A percentile compares a stretch with the other conserved stretches of the same genome.
phyloP scores from a whole-genome alignment of 2,329 filamentous ascomycete genomes.

The Colletotrichum spaethianum region DNA sequence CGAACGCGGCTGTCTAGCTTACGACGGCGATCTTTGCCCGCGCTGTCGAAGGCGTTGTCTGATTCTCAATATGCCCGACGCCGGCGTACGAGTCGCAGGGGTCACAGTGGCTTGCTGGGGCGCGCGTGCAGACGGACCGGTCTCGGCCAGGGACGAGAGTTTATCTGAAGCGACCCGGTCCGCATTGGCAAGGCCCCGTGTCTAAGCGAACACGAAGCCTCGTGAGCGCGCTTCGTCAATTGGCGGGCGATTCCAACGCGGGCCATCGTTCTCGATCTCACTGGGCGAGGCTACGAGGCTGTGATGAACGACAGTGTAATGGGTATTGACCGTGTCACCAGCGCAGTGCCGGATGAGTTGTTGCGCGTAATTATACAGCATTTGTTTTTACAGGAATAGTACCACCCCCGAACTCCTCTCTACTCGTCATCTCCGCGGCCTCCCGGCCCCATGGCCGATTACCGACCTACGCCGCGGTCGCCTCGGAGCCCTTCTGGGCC shows the following conservation, averaged over 20 bases:
- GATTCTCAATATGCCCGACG: slow-evolving; percentile 8
- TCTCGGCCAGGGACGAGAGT: slow-evolving; percentile 10
- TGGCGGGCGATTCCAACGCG: not conserved
- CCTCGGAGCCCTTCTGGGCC: slow-evolving; percentile 62
- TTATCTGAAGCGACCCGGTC: slow-evolving; percentile 1
- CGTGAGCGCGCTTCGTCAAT: not conserved
- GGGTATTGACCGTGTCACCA: slow-evolving; percentile 33
- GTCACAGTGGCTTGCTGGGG: not conserved
- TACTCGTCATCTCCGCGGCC: not conserved
- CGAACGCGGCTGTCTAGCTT: slow-evolving; percentile 5
- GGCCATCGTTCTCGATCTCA: no score
- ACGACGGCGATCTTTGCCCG: slow-evolving; percentile 14
- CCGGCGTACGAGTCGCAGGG: not conserved
- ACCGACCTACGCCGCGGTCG: slow-evolving; percentile 17
- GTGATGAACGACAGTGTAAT: slow-evolving; percentile 9
- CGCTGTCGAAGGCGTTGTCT: slow-evolving; percentile 3
- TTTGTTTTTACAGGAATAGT: slow-evolving; percentile 21
- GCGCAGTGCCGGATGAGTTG: slow-evolving; percentile 3
- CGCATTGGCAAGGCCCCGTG: not conserved
- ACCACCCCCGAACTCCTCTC: slow-evolving; percentile 3
- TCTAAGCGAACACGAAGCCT: slow-evolving; percentile 21
- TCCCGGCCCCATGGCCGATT: not conserved
- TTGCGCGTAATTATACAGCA: slow-evolving; percentile 27
- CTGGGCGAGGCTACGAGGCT: slow-evolving; percentile 22
- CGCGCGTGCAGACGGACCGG: slow-evolving; percentile 22